A percentile compares a stretch with the other conserved stretches of the same genome.
phyloP scores from a whole-genome alignment of 169 alveolate species.

The Eimeria sp. region DNA sequence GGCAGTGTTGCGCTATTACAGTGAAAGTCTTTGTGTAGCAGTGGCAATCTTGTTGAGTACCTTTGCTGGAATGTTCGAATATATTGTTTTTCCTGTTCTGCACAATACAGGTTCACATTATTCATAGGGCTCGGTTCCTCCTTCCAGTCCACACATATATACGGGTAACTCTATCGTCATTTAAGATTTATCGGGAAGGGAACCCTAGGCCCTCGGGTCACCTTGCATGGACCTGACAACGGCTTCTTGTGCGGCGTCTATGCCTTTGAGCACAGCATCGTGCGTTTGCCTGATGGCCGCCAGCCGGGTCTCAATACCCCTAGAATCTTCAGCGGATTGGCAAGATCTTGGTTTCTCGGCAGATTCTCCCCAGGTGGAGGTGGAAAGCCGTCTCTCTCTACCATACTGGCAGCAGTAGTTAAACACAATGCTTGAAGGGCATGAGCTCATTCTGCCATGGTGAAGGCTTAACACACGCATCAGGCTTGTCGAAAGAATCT shows the following conservation, averaged over 20 bases:
- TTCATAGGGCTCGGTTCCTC: not conserved
- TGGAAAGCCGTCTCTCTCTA: slow-evolving; percentile 41
- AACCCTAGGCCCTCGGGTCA: slow-evolving; percentile 37
- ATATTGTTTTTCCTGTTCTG: slow-evolving; percentile 69
- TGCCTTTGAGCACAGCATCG: slow-evolving; percentile 41
- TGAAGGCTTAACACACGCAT: not conserved
- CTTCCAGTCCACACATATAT: not conserved
- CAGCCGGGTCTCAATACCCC: slow-evolving; percentile 27
- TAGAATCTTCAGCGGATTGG: not conserved
- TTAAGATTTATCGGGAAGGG: not conserved
- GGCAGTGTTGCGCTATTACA: not conserved
- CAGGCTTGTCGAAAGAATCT: not conserved
- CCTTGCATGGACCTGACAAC: slow-evolving; percentile 65
- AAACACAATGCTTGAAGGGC: not conserved
- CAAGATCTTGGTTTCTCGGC: not conserved
- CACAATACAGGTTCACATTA: not conserved
- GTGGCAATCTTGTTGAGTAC: not conserved
- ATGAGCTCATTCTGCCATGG: not conserved
- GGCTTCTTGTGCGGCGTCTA: slow-evolving; percentile 54
- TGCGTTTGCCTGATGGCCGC: slow-evolving; percentile 71
- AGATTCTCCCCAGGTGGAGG: slow-evolving; percentile 48
- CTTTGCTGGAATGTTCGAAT: slow-evolving; percentile 20
- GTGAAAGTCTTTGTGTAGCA: not conserved
- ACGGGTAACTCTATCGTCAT: not conserved
- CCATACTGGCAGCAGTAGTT: slow-evolving; percentile 26